phyloP scores from a whole-genome alignment of 2,329 filamentous ascomycete genomes.

The Colletotrichum sidae region DNA sequence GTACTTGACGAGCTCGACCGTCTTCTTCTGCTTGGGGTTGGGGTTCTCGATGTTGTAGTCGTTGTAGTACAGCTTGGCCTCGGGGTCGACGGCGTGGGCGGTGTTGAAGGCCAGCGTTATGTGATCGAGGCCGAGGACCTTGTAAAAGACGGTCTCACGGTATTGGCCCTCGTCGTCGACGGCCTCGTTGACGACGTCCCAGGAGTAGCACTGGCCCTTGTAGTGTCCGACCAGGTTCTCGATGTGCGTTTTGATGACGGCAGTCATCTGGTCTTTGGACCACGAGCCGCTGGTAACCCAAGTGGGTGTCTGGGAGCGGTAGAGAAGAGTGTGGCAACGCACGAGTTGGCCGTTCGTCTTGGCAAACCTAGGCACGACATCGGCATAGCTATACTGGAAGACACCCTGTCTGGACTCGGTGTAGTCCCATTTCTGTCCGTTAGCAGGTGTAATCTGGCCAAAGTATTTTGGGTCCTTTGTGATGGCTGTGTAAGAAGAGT shows the following conservation, averaged over 20 bases:
- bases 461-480: slow-evolving; percentile 70
- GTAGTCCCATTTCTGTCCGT: slow-evolving; percentile 72
- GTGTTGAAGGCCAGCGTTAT: slow-evolving; percentile 58
- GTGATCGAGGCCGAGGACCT: slow-evolving; percentile 56
- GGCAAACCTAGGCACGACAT: slow-evolving; percentile 62
- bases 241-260: slow-evolving; percentile 63
- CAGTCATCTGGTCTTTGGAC: slow-evolving; percentile 42
- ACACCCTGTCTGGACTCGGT: slow-evolving; percentile 63
- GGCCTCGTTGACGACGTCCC: slow-evolving; percentile 65
- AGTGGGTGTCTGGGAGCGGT: slow-evolving; percentile 57
- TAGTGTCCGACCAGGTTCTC: slow-evolving; percentile 57
- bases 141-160: slow-evolving; percentile 51
- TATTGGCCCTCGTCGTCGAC: slow-evolving; percentile 54
- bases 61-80: slow-evolving; percentile 51
- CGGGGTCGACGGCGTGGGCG: slow-evolving; percentile 52
- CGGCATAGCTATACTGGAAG: slow-evolving; percentile 70
- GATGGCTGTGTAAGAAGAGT: slow-evolving; percentile 59
- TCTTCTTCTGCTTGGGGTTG: slow-evolving; percentile 59
- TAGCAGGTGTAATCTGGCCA: slow-evolving; percentile 73
- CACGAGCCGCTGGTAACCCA: slow-evolving; percentile 20
- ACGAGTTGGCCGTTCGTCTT: slow-evolving; percentile 41
- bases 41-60: slow-evolving; percentile 66
- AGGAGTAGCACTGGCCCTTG: slow-evolving; percentile 58
- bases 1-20: slow-evolving; percentile 47
- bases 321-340: slow-evolving; percentile 61